These are phyloP conservation scores for Strobilomyces echinocephalus DNA, from an alignment of 768 basidiomycete species.

Conservation along the genomic window DNA sequence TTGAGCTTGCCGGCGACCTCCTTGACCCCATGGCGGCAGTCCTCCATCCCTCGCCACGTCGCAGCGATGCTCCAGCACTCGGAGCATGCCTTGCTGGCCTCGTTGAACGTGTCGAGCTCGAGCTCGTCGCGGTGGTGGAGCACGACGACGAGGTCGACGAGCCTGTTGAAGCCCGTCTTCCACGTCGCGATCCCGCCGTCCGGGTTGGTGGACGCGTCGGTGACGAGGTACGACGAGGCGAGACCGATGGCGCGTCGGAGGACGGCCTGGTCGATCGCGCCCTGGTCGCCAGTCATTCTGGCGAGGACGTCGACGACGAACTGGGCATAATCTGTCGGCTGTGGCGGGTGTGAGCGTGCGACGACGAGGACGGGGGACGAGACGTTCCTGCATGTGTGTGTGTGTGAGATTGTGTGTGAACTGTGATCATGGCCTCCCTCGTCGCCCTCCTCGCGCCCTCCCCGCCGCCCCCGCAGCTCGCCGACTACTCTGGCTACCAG, in stretches of 20 bases:
- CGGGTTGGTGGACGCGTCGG: slow-evolving; percentile 63
- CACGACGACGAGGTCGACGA: slow-evolving; percentile 71
- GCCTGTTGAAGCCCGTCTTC: slow-evolving; percentile 59
- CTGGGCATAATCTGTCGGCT: slow-evolving; percentile 55
- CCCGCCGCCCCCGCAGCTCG: slow-evolving; percentile 8
- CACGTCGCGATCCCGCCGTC: slow-evolving; percentile 56
- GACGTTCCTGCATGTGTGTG: slow-evolving; percentile 30
- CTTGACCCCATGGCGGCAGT: slow-evolving; percentile 57
- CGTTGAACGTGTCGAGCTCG: slow-evolving; percentile 72
- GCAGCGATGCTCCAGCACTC: slow-evolving; percentile 77
- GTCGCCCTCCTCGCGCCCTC: slow-evolving; percentile 13
- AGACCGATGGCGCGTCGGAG: slow-evolving; percentile 64
- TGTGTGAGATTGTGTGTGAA: no score
- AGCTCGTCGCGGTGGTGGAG: slow-evolving; percentile 64
- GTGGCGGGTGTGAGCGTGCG: slow-evolving; percentile 4
- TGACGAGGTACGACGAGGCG: slow-evolving; percentile 73
- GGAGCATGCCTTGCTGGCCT: slow-evolving; percentile 56
- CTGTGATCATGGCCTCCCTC: slow-evolving; percentile 13
- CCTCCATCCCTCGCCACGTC: slow-evolving; percentile 63
- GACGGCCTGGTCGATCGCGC: slow-evolving; percentile 53
- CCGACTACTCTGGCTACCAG: slow-evolving; percentile 71
- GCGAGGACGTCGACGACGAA: slow-evolving; percentile 56
- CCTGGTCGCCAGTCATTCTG: slow-evolving; percentile 42
- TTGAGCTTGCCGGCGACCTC: slow-evolving; percentile 60
- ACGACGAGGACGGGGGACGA: neutral